These are phyloP conservation scores for Dendrobium chrysotoxum DNA, from an alignment of 106 monocot genomes.

Conservation along the genomic window DNA sequence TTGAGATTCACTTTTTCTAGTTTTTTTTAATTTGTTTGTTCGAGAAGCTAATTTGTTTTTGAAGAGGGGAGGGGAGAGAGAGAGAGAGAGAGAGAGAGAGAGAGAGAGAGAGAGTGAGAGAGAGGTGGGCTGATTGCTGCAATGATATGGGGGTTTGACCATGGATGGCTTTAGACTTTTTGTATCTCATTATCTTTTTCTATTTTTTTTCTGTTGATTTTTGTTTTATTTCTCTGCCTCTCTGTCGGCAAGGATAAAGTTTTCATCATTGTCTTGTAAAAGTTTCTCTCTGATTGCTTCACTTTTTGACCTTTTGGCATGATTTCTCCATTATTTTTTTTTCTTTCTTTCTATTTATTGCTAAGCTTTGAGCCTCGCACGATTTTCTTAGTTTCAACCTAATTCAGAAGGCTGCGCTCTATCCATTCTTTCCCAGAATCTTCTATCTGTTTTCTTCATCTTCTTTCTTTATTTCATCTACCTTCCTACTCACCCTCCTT, in stretches of 20 bases:
- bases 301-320: background rate
- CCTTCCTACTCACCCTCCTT: background rate
- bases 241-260: too few relatives aligned
- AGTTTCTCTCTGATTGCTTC: background rate
- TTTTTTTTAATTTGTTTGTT: background rate
- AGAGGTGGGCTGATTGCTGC: background rate
- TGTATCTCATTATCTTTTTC: background rate
- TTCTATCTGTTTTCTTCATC: background rate
- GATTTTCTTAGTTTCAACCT: background rate
- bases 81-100: background rate
- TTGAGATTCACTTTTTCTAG: background rate
- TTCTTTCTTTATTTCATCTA: background rate
- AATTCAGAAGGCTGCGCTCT: too few relatives aligned
- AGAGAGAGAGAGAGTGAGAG: too few relatives aligned
- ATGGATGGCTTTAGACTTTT: background rate
- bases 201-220: background rate
- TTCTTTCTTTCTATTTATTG: background rate
- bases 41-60: background rate
- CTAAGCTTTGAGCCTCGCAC: background rate
- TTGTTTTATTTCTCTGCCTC: background rate
- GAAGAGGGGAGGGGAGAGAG: background rate
- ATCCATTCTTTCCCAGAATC: too few relatives aligned
- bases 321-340: background rate
- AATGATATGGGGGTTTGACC: constrained; percentile 2
- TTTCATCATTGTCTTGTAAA: background rate